Conservation (phyloP, 2,329 filamentous ascomycete genomes). For the Fusarium sp. region DNA sequence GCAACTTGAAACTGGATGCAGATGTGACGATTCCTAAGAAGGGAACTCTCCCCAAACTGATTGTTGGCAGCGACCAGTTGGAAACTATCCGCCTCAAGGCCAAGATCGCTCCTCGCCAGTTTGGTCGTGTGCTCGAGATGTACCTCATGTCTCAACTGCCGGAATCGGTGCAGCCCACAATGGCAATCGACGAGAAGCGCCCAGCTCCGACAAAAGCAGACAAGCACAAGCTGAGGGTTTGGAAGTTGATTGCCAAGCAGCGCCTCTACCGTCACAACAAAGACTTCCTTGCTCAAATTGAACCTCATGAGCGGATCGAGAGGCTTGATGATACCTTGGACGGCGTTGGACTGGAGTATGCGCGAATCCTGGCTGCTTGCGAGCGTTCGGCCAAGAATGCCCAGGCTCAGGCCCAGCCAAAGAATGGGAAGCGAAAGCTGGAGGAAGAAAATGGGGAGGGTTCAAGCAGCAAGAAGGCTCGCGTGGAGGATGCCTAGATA, state of each 20-base stretch:
- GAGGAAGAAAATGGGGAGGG: slow-evolving; percentile 41
- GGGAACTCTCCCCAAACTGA: slow-evolving; percentile 57
- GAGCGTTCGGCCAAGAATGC: slow-evolving; percentile 51
- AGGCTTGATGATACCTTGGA: slow-evolving; percentile 74
- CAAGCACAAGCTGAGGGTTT: slow-evolving; percentile 71
- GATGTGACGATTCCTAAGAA: slow-evolving; percentile 57
- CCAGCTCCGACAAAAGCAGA: slow-evolving; percentile 59
- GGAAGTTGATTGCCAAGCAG: slow-evolving; percentile 78
- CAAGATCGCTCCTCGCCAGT: slow-evolving; percentile 81
- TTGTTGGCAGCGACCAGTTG: slow-evolving; percentile 65
- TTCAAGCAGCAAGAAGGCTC: slow-evolving; percentile 58
- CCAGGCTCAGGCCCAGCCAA: slow-evolving; percentile 18
- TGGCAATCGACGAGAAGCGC: slow-evolving; percentile 53
- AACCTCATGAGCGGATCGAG: slow-evolving; percentile 70
- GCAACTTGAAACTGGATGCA: slow-evolving; percentile 62
- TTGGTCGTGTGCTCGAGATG: slow-evolving; percentile 77
- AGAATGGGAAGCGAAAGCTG: slow-evolving; percentile 58
- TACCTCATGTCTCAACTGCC: slow-evolving; percentile 70
- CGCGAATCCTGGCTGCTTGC: slow-evolving; percentile 63
- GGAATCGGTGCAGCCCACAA: slow-evolving; percentile 61
- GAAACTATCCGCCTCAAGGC: slow-evolving; percentile 64
- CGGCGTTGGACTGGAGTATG: slow-evolving; percentile 75
- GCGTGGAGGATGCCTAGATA: slow-evolving; percentile 48
- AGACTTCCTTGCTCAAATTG: slow-evolving; percentile 73
- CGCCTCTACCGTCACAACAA: slow-evolving; percentile 78